Conservation (phyloP, 768 basidiomycete genomes). For the Amanita phalloides region DNA sequence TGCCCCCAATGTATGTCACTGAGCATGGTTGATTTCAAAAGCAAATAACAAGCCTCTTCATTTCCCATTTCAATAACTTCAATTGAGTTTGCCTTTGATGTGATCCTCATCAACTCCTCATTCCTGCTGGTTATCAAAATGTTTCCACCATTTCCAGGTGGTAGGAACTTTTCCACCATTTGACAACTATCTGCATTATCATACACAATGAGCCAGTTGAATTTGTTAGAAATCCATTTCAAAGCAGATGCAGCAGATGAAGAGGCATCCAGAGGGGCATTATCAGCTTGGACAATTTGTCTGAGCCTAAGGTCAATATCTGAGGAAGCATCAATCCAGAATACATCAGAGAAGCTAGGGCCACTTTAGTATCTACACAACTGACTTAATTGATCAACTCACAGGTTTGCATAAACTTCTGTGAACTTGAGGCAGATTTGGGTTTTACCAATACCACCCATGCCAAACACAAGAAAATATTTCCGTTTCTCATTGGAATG, state of each 20-base stretch:
- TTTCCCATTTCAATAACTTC: conserved; percentile 10
- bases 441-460: conserved; percentile 11
- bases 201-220: not conserved
- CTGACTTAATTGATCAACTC: not conserved
- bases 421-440: conserved; percentile 4
- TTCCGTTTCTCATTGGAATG: not conserved
- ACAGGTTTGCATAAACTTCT: not conserved
- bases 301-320: conserved; percentile 2
- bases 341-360: conserved; percentile 10
- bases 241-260: conserved; percentile 5
- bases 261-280: not conserved
- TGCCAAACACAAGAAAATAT: conserved; percentile 10
- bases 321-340: conserved; percentile 15
- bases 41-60: conserved; percentile 8
- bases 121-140: not conserved
- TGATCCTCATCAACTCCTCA: not conserved
- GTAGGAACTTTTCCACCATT: not conserved
- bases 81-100: not conserved
- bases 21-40: conserved; percentile 7
- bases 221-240: not conserved
- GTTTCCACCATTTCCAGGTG: not conserved
- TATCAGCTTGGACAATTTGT: conserved; percentile 6
- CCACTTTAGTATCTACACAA: not conserved
- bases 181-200: not conserved
- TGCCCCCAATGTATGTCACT: not conserved